Evolutionary conservation across 352 stramenopile species (phyloP).

Genomic region (Thalassiosira hispida): DNA sequence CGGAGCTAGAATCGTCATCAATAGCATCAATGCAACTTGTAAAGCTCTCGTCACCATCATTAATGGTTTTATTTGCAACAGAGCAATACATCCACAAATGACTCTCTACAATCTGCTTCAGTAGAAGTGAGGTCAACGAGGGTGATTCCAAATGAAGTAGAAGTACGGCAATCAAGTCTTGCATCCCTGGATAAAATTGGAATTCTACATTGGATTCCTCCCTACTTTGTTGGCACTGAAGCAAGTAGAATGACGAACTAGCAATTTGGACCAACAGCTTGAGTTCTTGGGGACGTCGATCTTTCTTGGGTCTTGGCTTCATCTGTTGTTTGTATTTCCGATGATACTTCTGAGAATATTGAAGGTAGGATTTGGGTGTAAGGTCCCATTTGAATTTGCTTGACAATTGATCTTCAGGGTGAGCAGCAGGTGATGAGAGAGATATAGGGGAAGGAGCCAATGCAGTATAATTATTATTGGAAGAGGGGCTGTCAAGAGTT

Average conservation of each 20-base stretch:
- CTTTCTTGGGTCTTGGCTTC: conserved; percentile 1
- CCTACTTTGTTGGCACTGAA: not conserved
- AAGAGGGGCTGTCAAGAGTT: conserved; percentile 2
- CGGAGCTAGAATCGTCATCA: not conserved
- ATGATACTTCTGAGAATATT: conserved; percentile 9
- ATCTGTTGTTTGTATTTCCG: not conserved
- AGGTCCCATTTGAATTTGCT: not conserved
- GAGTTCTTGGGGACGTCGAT: conserved; percentile 18
- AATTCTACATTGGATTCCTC: not conserved
- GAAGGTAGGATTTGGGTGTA: conserved; percentile 9
- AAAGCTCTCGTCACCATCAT: not conserved
- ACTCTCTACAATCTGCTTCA: conserved; percentile 31
- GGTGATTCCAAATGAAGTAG: conserved; percentile 61
- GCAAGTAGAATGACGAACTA: conserved; percentile 25
- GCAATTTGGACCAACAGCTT: conserved; percentile 45
- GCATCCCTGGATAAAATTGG: conserved; percentile 30
- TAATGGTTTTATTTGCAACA: not conserved
- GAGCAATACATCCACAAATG: conserved; percentile 35
- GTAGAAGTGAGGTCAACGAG: conserved; percentile 38
- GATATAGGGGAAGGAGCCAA: conserved; percentile 7
- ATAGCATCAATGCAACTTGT: conserved; percentile 4
- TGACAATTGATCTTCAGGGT: not conserved
- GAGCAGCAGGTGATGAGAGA: not conserved
- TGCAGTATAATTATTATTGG: not conserved
- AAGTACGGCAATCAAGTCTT: conserved; percentile 57